Evolutionary conservation across 2,329 filamentous ascomycete genomes (phyloP).

Genomic region (Xylariales sp.): DNA sequence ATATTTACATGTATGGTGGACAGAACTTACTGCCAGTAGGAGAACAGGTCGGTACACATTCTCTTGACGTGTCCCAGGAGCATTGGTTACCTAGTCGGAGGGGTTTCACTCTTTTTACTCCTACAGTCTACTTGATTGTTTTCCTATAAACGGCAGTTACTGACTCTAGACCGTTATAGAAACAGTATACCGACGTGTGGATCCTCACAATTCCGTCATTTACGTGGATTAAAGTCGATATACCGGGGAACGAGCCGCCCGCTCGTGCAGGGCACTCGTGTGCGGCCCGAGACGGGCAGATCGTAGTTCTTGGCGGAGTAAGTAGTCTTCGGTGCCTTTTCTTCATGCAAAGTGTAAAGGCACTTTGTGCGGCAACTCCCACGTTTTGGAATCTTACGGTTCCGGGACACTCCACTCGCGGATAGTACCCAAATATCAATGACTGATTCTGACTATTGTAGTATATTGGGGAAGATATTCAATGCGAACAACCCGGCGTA

Average conservation of each 20-base stretch:
- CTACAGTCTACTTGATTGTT: not conserved
- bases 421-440: not conserved
- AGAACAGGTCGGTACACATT: slow-evolving; percentile 49
- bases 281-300: slow-evolving; percentile 75
- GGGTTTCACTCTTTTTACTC: not conserved
- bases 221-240: slow-evolving; percentile 76
- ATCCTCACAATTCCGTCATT: slow-evolving; percentile 79
- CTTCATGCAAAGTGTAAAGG: no score
- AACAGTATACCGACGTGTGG: slow-evolving; percentile 77
- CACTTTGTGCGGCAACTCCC: no score
- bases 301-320: slow-evolving; percentile 73
- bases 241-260: slow-evolving; percentile 61
- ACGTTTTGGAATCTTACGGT: no score
- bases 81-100: no score
- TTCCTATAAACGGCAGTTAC: not conserved
- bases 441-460: not conserved
- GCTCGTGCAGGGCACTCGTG: slow-evolving; percentile 76
- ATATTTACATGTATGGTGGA: slow-evolving; percentile 82
- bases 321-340: not conserved
- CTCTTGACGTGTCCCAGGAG: not conserved
- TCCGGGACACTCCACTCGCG: no score
- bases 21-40: slow-evolving; percentile 76
- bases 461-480: slow-evolving; percentile 70
- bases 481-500: slow-evolving; percentile 75
- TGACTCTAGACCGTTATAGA: slow-evolving; percentile 35